Base-by-base conservation (phyloP, 2,329 filamentous ascomycete species). In the Bipolaris victoriae region DNA sequence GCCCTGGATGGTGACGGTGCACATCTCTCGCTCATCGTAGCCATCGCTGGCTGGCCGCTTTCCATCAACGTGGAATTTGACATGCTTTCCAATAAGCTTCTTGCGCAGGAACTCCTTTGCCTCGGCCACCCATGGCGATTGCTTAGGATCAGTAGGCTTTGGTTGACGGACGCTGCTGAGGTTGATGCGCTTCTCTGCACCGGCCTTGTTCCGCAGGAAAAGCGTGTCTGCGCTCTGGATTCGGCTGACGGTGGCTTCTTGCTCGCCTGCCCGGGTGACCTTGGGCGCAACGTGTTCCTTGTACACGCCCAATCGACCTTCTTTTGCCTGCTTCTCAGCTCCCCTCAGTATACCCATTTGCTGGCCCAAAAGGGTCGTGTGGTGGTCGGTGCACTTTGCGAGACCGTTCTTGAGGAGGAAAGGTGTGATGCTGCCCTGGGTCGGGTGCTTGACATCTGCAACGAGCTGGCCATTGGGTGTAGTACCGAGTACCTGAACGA, bases 41-140 rank as follows among this genome's bases (percentile, higher is more conserved):
- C 91, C 93, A 62, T 97, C 94, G 2, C 84, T 89, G 2, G 92
- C 92, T 41, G 94, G 89, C 78, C 95, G 93, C 76, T 91, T 92
- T 55, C 95, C 95, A 74, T 99, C 93, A 58, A 97, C 87, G 52
- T 86, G 89, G 55, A 97, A 87, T 76, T 90, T 91, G 64, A 98
- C 92, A 65, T 97, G 91, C 82, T 99, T 99, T 60, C 93, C 95
- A 71, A 99, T 99, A 31, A 97, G 78, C 76, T 89, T 92, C 83
- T 97, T 97, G 53, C 95, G 88, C 63, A 98, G 77, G 74, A 94
- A 98, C 75, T 99, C 95, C 82, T 99, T 99, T 31, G 95, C 94
- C 73, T 97, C 94, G 11, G 95, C 90, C 65, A 88, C 86, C 82
- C 94, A 99, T 0, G 92, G 92, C 39, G 91, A 85, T 77, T 98